These are phyloP conservation scores for Aspergillus sp. DNA, from an alignment of 2,329 filamentous ascomycete genomes.

Conservation along the genomic window DNA sequence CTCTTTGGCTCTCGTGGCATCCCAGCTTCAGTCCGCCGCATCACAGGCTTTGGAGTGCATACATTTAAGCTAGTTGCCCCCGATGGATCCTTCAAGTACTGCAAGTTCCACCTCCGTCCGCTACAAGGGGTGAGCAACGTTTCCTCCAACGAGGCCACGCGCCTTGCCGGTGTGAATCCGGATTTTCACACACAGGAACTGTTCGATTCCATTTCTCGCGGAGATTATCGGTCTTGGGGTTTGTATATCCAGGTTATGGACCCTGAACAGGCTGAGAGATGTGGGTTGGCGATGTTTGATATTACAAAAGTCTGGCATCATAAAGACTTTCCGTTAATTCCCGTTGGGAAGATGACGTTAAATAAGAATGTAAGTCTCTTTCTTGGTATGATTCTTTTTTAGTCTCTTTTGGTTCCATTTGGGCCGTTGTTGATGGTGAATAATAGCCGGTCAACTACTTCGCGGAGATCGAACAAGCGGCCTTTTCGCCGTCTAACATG, in stretches of 20 bases:
- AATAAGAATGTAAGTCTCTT: conserved; percentile 39
- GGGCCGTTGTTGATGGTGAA: neutral
- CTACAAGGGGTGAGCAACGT: conserved; percentile 51
- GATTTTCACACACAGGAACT: conserved; percentile 56
- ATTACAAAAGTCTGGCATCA: conserved; percentile 52
- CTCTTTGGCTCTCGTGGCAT: conserved; percentile 57
- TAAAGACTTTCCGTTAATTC: conserved; percentile 42
- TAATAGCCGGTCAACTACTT: conserved; percentile 52
- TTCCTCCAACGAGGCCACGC: conserved; percentile 45
- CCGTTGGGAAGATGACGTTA: conserved; percentile 47
- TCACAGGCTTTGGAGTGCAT: conserved; percentile 47
- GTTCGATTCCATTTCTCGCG: conserved; percentile 52
- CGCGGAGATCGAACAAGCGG: conserved; percentile 59
- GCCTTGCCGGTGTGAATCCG: conserved; percentile 48
- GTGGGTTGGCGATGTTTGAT: conserved; percentile 49
- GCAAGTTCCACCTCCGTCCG: conserved; percentile 55
- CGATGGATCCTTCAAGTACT: conserved; percentile 51
- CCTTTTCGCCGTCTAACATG: conserved; percentile 58
- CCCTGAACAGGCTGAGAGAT: conserved; percentile 44
- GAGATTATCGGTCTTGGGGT: conserved; percentile 53
- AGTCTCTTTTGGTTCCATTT: neutral
- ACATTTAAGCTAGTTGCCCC: conserved; percentile 25
- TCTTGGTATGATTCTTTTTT: neutral
- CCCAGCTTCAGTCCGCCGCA: conserved; percentile 29
- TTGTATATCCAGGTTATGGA: conserved; percentile 51